Conservation (phyloP, 495 filamentous ascomycete species). For the Stereocaulon alpinum region DNA sequence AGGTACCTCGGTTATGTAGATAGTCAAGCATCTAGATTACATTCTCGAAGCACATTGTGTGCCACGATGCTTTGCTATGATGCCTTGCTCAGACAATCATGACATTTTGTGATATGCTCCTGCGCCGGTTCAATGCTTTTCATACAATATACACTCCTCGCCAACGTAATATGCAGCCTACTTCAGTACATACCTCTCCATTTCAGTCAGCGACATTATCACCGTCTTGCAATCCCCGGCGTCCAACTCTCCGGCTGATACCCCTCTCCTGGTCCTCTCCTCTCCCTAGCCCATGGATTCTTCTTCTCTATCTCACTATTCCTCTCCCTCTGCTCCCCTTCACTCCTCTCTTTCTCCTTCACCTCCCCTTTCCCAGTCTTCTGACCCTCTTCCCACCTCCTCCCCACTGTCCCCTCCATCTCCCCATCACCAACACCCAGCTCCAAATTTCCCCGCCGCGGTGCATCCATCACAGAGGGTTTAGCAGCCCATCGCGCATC, state of each 20-base stretch:
- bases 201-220: not conserved
- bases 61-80: not conserved
- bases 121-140: too few relatives aligned
- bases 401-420: slow-evolving; percentile 21
- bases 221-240: slow-evolving; percentile 29
- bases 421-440: slow-evolving; percentile 25
- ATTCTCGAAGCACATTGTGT: not conserved
- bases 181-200: not conserved
- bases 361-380: slow-evolving; percentile 17
- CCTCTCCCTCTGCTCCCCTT: slow-evolving; percentile 18
- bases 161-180: not conserved
- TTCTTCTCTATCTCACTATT: slow-evolving; percentile 16
- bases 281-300: slow-evolving; percentile 46
- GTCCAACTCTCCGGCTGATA: slow-evolving; percentile 74
- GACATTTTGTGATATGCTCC: too few relatives aligned
- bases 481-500: slow-evolving; percentile 83
- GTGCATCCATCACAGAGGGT: slow-evolving; percentile 51
- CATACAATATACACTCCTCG: too few relatives aligned
- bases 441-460: slow-evolving; percentile 28
- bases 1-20: slow-evolving; percentile 2
- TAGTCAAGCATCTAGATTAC: not conserved
- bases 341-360: slow-evolving; percentile 18
- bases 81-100: too few relatives aligned
- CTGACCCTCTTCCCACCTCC: slow-evolving; percentile 15
- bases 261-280: slow-evolving; percentile 49